Evolutionary conservation across 1,139 yeast species (phyloP).

Genomic region (Meyerozyma guilliermondii): DNA sequence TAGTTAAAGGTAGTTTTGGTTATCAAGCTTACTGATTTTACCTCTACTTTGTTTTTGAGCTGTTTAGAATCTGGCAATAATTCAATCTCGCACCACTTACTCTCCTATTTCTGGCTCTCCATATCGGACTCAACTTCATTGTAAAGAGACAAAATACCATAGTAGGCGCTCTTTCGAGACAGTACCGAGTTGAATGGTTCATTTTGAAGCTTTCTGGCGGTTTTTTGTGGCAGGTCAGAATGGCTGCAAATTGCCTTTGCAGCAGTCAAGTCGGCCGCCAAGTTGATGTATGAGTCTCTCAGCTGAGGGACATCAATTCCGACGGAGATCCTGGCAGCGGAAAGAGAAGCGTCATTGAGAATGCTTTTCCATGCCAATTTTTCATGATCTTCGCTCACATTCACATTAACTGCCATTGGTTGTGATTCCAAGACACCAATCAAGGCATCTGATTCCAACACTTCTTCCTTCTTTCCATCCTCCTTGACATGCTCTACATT

Average conservation of each 20-base stretch:
- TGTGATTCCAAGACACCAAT: background rate
- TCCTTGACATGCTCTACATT: background rate
- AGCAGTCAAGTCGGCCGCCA: conserved; percentile 27
- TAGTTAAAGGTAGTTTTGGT: too few species aligned
- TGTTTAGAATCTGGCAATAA: too few species aligned
- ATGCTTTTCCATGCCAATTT: background rate
- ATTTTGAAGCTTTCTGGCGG: background rate
- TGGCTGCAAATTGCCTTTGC: conserved; percentile 10
- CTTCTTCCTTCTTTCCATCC: background rate
- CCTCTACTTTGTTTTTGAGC: too few species aligned
- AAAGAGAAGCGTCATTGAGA: conserved; percentile 41
- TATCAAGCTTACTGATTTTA: too few species aligned
- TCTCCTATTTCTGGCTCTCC: too few species aligned
- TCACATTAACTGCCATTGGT: background rate
- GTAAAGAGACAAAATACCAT: background rate
- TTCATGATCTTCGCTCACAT: background rate
- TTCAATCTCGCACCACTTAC: too few species aligned
- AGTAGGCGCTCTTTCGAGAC: background rate
- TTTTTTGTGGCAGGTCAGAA: background rate
- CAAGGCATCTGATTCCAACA: background rate
- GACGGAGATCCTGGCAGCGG: conserved; percentile 48
- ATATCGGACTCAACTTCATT: background rate
- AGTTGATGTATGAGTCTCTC: conserved; percentile 15
- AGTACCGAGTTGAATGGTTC: background rate
- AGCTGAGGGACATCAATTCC: conserved; percentile 24